phyloP scores from a whole-genome alignment of 805 yeast species.

The Ogataea chonburiensis region DNA sequence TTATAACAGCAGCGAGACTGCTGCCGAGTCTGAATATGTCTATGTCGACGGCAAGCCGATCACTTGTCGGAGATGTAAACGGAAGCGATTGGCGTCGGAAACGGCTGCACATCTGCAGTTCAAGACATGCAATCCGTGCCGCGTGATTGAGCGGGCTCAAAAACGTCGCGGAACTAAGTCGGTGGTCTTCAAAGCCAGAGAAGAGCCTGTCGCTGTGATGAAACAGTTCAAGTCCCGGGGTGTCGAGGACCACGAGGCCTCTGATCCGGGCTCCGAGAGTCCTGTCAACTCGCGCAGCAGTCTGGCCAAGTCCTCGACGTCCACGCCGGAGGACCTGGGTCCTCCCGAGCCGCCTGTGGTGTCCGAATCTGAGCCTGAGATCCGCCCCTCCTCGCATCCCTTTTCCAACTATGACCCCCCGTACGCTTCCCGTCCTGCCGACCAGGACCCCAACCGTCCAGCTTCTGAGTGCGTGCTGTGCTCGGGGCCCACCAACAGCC shows the following conservation, averaged over 20 bases:
- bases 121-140: constrained; percentile 58
- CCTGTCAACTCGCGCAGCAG: no score
- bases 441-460: constrained; percentile 6
- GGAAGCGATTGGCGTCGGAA: constrained; percentile 54
- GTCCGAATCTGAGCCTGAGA: constrained; percentile 1
- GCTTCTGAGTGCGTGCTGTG: constrained; percentile 18
- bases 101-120: constrained; percentile 55
- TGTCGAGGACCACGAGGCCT: constrained; percentile 6
- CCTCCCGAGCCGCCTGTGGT: constrained; percentile 1
- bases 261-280: no score
- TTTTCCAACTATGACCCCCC: neutral
- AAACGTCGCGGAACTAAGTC: constrained; percentile 31
- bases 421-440: no score
- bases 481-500: constrained; percentile 3
- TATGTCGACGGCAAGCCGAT: constrained; percentile 36
- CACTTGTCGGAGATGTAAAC: constrained; percentile 55
- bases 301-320: constrained; percentile 1
- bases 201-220: constrained; percentile 18
- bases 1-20: constrained; percentile 13
- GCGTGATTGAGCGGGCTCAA: constrained; percentile 50
- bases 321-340: constrained; percentile 4
- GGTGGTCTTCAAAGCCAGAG: constrained; percentile 19
- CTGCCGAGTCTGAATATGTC: constrained; percentile 18
- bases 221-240: constrained; percentile 15
- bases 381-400: neutral